phyloP scores from a whole-genome alignment of 2,329 filamentous ascomycete species.

The Sclerotinia minor region DNA sequence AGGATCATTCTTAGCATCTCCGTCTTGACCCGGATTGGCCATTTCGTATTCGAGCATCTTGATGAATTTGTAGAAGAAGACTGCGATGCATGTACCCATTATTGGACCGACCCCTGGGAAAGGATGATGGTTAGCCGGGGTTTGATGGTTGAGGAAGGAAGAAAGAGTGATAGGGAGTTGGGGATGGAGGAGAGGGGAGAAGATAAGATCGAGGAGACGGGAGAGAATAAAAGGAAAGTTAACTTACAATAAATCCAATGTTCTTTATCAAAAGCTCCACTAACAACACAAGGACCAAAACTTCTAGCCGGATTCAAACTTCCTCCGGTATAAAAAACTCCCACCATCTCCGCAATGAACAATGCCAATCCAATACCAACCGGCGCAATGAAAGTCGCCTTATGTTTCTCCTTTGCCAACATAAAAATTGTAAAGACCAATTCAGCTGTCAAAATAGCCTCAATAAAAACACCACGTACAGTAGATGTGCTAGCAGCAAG shows the following conservation, averaged over 20 bases:
- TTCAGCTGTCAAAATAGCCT: slow-evolving; percentile 50
- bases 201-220: too few relatives aligned
- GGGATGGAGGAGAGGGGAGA: background rate
- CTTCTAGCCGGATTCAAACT: slow-evolving; percentile 51
- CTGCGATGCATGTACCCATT: slow-evolving; percentile 51
- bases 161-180: background rate
- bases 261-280: slow-evolving; percentile 45
- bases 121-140: background rate
- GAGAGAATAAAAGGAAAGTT: background rate
- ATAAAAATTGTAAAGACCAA: slow-evolving; percentile 53
- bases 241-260: slow-evolving; percentile 50
- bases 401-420: slow-evolving; percentile 52
- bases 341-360: slow-evolving; percentile 49
- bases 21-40: slow-evolving; percentile 45
- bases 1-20: slow-evolving; percentile 24
- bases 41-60: slow-evolving; percentile 53
- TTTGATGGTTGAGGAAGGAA: too few relatives aligned
- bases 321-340: slow-evolving; percentile 52
- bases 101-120: slow-evolving; percentile 51
- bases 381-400: slow-evolving; percentile 50
- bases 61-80: slow-evolving; percentile 51
- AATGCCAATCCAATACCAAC: slow-evolving; percentile 50
- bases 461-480: slow-evolving; percentile 51
- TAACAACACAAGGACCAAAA: slow-evolving; percentile 51
- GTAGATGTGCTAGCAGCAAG: slow-evolving; percentile 45